These are phyloP conservation scores for Centella asiatica DNA, from an alignment of 129 eudicot species.

Conservation along the genomic window DNA sequence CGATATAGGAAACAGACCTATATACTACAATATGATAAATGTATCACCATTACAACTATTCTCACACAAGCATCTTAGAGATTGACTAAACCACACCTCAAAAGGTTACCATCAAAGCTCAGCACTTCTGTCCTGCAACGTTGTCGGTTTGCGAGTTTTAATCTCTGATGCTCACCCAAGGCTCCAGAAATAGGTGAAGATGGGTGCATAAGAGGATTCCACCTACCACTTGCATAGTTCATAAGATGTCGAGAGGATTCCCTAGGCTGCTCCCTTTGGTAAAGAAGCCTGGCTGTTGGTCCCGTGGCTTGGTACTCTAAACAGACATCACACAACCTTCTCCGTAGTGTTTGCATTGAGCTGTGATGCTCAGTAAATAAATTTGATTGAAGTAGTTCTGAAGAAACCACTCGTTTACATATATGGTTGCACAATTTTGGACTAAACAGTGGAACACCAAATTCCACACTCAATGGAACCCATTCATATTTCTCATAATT, in stretches of 20 bases:
- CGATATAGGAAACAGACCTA: neutral
- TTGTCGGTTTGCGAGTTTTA: constrained; percentile 69
- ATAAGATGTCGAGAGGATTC: constrained; percentile 48
- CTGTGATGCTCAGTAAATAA: constrained; percentile 65
- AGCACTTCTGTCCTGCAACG: constrained; percentile 79
- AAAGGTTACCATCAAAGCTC: constrained; percentile 92
- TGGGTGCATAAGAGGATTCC: constrained; percentile 87
- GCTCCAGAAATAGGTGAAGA: constrained; percentile 94
- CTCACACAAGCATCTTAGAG: neutral
- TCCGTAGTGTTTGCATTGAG: constrained; percentile 88
- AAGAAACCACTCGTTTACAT: constrained; percentile 73
- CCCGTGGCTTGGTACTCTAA: constrained; percentile 86
- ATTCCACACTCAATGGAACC: constrained; percentile 84
- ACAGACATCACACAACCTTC: constrained; percentile 62
- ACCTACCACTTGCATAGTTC: constrained; percentile 93
- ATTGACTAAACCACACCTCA: constrained; percentile 49
- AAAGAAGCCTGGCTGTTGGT: constrained; percentile 75
- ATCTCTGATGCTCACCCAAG: constrained; percentile 62
- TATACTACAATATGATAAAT: neutral
- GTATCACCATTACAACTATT: constrained; percentile 10
- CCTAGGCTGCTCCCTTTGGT: constrained; percentile 80
- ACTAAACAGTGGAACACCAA: constrained; percentile 88
- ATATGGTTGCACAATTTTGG: constrained; percentile 75
- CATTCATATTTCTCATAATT: constrained; percentile 78
- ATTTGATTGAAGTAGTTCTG: constrained; percentile 78